Base-by-base conservation (phyloP, 805 yeast species). In the Yarrowia bubula region DNA sequence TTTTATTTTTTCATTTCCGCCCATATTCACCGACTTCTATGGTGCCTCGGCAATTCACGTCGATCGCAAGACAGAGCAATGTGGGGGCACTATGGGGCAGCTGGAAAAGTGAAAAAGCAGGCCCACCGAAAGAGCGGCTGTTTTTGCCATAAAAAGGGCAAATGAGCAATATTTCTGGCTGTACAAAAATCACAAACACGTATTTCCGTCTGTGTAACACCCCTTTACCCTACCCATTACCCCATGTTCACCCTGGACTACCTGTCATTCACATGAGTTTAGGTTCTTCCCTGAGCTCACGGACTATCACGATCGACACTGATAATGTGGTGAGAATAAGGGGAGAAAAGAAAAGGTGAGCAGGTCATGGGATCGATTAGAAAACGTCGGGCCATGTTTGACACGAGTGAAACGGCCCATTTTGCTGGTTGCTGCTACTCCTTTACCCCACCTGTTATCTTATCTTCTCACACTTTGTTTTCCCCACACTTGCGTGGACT, bases 21-120 rank as follows among this genome's bases (percentile, higher is more conserved):
- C n/a, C n/a, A n/a, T n/a, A n/a, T 41, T 15, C 11, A 4, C 10
- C 22, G 3, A 8, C 43, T 15, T 8, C 2, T 1, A 1, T 3
- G 14, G 37, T 14, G 8, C 51, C 51, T 47, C 51, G 51, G 51
- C 38, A 32, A 32, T n/a, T n/a, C 15, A 10, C 33, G 53, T 48
- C 53, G 53, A 48, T 48, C 53, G 53, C 39, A 39, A 48, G 53
- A 48, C 53, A 48, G 53, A 48, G 53, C 53, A 48, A 48, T 48
- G 53, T 48, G 53, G 53, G 53, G 53, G 53, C n/a, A 15, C 50
- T 15, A 46, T 32, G 51, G 51, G 53, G 53, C 53, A 47, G 53
- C 53, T n/a, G 15, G 14, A 13, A 14, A 22, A 11, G 9, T 1
- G 15, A 14, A 11, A 18, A 43, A 1, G 32, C 10, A 35, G 13